Conservation (phyloP, 1,284 basidiomycete species). For the Blastosporella zonata region DNA sequence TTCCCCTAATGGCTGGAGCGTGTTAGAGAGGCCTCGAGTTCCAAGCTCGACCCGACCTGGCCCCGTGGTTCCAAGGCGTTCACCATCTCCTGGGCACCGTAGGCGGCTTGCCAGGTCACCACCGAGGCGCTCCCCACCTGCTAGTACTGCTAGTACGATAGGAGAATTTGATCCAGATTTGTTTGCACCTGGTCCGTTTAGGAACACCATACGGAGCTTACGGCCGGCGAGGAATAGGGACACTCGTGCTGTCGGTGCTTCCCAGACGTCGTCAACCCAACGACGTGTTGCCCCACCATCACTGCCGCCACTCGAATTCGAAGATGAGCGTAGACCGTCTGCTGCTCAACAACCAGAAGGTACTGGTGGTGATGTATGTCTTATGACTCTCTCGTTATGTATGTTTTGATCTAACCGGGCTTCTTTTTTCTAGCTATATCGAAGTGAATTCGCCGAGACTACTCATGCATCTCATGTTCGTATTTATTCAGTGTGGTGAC, state of each 20-base stretch:
- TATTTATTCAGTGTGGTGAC: neutral
- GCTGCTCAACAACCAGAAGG: neutral
- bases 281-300: conserved; percentile 22
- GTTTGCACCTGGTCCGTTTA: conserved; percentile 42
- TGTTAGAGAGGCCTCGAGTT: neutral
- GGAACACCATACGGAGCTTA: conserved; percentile 38
- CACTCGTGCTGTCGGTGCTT: conserved; percentile 4
- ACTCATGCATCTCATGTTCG: conserved; percentile 4
- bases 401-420: neutral
- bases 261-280: neutral
- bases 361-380: conserved; percentile 7
- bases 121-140: conserved; percentile 7
- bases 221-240: conserved; percentile 23
- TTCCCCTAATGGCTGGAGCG: neutral
- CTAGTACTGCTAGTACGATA: conserved; percentile 16
- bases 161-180: conserved; percentile 32
- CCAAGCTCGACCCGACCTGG: neutral
- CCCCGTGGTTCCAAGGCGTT: neutral
- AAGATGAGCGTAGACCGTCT: conserved; percentile 16
- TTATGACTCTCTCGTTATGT: too few species aligned
- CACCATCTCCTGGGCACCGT: conserved; percentile 5
- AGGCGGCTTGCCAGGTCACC: conserved; percentile 3
- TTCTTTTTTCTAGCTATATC: neutral
- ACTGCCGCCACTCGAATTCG: conserved; percentile 33
- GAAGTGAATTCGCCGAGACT: neutral